Percentiles rank a stretch among this genome's conserved stretches.
These are phyloP conservation scores for Ascochyta rabiei DNA, from an alignment of 2,329 filamentous ascomycete genomes.

Conservation along the genomic window DNA sequence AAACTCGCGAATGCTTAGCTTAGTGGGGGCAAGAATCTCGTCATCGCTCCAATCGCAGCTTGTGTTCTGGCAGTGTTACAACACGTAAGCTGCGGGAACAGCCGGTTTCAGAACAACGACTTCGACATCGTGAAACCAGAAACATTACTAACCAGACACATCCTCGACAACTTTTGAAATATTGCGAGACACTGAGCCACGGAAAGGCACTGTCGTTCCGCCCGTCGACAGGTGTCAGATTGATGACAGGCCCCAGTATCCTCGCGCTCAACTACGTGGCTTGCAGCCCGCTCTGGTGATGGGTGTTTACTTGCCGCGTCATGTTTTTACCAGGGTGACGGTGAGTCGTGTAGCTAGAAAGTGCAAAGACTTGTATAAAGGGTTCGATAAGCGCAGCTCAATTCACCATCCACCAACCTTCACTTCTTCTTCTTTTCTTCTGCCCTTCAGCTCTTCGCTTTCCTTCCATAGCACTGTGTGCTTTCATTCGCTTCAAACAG, in stretches of 20 bases:
- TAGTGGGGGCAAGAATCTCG: neutral
- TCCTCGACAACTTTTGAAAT: neutral
- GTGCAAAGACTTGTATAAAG: neutral
- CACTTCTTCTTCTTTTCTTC: constrained; percentile 5
- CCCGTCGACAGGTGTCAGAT: constrained; percentile 14
- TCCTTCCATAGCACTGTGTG: constrained; percentile 12
- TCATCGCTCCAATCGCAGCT: neutral
- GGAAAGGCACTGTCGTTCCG: neutral
- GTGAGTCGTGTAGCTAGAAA: neutral
- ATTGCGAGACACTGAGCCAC: constrained; percentile 6
- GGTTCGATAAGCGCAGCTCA: neutral
- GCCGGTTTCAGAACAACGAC: constrained; percentile 14
- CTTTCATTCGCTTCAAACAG: constrained; percentile 5
- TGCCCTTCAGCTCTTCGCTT: constrained; percentile 6
- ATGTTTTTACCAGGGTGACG: neutral
- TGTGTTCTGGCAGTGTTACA: constrained; percentile 3
- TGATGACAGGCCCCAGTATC: constrained; percentile 7
- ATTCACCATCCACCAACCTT: constrained; percentile 8
- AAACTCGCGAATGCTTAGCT: neutral
- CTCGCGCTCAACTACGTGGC: constrained; percentile 3
- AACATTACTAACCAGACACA: neutral
- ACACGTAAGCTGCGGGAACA: constrained; percentile 18
- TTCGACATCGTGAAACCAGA: constrained; percentile 7
- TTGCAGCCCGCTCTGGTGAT: neutral
- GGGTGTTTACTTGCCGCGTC: constrained; percentile 6